A percentile compares a stretch with the other conserved stretches of the same genome.
Evolutionary conservation across 1,139 yeast genomes (phyloP).

Genomic region (Neolecta irregularis): DNA sequence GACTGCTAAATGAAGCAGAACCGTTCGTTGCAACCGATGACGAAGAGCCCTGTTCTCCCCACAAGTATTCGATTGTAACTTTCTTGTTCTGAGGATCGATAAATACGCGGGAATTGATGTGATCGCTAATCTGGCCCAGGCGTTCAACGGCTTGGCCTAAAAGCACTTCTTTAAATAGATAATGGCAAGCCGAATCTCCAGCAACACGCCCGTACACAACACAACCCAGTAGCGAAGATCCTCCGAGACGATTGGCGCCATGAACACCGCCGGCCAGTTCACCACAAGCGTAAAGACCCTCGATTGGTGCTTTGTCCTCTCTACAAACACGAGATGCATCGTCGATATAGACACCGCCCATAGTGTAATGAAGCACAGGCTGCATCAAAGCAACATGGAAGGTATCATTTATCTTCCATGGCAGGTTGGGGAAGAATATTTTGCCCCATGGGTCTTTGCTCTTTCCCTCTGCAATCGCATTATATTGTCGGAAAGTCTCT

Average conservation of each 20-base stretch:
- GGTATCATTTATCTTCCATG: constrained; percentile 24
- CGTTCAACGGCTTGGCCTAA: constrained; percentile 5
- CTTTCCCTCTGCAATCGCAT: constrained; percentile 33
- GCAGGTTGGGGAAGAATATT: constrained; percentile 37
- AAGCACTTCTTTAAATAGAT: constrained; percentile 4
- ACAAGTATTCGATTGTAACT: constrained; percentile 1
- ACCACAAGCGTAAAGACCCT: constrained; percentile 61
- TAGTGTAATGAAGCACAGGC: constrained; percentile 69
- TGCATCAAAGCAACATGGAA: constrained; percentile 43
- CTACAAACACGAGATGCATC: constrained; percentile 37
- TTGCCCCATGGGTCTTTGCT: constrained; percentile 36
- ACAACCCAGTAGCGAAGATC: constrained; percentile 61
- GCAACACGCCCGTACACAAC: constrained; percentile 65
- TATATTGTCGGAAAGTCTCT: constrained; percentile 32
- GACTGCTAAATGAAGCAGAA: constrained; percentile 1
- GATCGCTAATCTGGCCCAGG: constrained; percentile 8
- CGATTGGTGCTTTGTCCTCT: constrained; percentile 30
- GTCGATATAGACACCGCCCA: constrained; percentile 71
- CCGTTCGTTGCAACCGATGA: neutral
- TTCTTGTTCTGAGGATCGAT: constrained; percentile 5
- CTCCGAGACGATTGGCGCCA: constrained; percentile 63
- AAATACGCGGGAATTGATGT: constrained; percentile 4
- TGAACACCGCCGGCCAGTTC: constrained; percentile 76
- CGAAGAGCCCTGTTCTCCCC: neutral
- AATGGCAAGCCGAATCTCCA: constrained; percentile 26